Percentiles rank a stretch among this genome's conserved stretches.
Conservation (phyloP, 1,139 yeast genomes). For the Magnusiomyces starmeri region DNA sequence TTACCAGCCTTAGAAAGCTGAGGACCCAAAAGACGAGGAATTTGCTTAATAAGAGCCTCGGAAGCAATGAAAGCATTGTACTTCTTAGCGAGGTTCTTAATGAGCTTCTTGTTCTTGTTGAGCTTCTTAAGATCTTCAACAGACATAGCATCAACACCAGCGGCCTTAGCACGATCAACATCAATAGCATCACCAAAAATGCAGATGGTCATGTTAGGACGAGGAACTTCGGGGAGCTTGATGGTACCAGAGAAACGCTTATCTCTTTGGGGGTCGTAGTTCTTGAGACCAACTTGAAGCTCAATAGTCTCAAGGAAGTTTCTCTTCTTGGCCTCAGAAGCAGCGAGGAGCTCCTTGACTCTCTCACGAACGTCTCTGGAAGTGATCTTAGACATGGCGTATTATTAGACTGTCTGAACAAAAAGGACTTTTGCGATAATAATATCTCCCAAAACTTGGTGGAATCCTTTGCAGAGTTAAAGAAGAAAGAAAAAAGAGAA, state of each 20-base stretch:
- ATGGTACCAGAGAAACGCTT: conserved; percentile 99
- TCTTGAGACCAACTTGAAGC: conserved; percentile 99
- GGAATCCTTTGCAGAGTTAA: conserved; percentile 15
- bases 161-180: conserved; percentile 99
- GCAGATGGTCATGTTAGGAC: conserved; percentile 99
- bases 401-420: conserved; percentile 15
- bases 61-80: conserved; percentile 99
- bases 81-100: conserved; percentile 99
- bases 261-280: conserved; percentile 99
- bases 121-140: conserved; percentile 99
- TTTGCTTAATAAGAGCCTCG: conserved; percentile 98
- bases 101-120: conserved; percentile 99
- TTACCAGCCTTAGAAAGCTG: conserved; percentile 99
- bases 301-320: conserved; percentile 99
- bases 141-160: conserved; percentile 99
- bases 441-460: conserved; percentile 37
- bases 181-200: conserved; percentile 99
- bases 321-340: conserved; percentile 99
- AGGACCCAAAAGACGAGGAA: conserved; percentile 99
- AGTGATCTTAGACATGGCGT: conserved; percentile 86
- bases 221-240: conserved; percentile 98
- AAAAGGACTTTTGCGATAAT: conserved; percentile 16
- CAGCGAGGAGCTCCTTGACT: conserved; percentile 87
- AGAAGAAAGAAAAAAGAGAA: conserved; percentile 1
- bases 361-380: conserved; percentile 92